These are phyloP conservation scores for Citrus sinensis DNA, from an alignment of 345 rosid species.

Conservation along the genomic window DVS_A1.0 CM039169.1:2867001-2867500, in stretches of 20 bases:
- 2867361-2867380: constrained; percentile 41
- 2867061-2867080: constrained; percentile 50
- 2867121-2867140: constrained; percentile 37
- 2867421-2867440: constrained; percentile 47
- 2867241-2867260: constrained; percentile 63
- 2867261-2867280: constrained; percentile 30
- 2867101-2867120: constrained; percentile 37
- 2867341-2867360: constrained; percentile 64
- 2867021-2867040: constrained; percentile 40
- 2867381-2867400: constrained; percentile 44
- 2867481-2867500: constrained; percentile 44
- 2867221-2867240: constrained; percentile 61
- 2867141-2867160: constrained; percentile 59
- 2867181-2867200: constrained; percentile 39
- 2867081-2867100: constrained; percentile 54
- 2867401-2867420: constrained; percentile 39
- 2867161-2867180: constrained; percentile 41
- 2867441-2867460: constrained; percentile 73
- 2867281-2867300: constrained; percentile 42
- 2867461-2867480: constrained; percentile 55
- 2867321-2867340: constrained; percentile 37
- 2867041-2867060: constrained; percentile 76
- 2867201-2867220: constrained; percentile 41
- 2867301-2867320: constrained; percentile 21
- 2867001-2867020: constrained; percentile 41